Conservation (phyloP, 2,329 filamentous ascomycete species). For the Colletotrichum eleusines region DNA sequence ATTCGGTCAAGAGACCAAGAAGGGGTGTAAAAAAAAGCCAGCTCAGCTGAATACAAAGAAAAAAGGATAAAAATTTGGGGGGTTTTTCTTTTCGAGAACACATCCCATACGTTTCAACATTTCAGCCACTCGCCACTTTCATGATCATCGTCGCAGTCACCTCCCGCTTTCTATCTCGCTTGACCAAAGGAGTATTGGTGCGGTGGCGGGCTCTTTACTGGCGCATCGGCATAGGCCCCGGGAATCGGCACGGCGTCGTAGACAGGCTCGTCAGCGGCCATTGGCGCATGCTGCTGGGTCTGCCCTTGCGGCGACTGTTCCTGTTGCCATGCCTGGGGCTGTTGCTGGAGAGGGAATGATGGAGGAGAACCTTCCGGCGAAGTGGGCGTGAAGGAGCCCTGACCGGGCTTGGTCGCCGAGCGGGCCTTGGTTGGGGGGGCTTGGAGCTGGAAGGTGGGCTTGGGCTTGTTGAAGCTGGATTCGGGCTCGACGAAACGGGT, state of each 20-base stretch:
- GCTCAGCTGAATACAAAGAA: constrained; percentile 36
- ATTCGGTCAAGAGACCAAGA: constrained; percentile 13
- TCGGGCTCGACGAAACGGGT: constrained; percentile 70
- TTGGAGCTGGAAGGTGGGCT: constrained; percentile 83
- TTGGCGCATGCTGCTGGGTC: constrained; percentile 71
- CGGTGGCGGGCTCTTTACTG: constrained; percentile 64
- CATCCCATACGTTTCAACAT: constrained; percentile 10
- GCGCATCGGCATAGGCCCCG: constrained; percentile 77
- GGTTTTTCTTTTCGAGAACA: constrained; percentile 14
- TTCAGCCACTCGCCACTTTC: constrained; percentile 7
- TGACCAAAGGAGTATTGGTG: constrained; percentile 58
- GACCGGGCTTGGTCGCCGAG: constrained; percentile 75
- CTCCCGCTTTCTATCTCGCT: constrained; percentile 44
- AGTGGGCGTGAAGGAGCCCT: constrained; percentile 71
- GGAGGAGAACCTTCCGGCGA: constrained; percentile 53
- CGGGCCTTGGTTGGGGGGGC: constrained; percentile 84
- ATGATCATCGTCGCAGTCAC: constrained; percentile 21
- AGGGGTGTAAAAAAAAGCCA: constrained; percentile 15
- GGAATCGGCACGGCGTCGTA: constrained; percentile 93
- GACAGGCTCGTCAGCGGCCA: constrained; percentile 82
- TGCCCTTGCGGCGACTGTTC: constrained; percentile 64
- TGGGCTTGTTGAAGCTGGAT: constrained; percentile 68
- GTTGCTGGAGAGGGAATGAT: constrained; percentile 52
- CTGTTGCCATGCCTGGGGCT: constrained; percentile 60
- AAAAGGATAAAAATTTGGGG: constrained; percentile 10